Percentiles rank a stretch among this genome's conserved stretches.
These are phyloP conservation scores for Ananas comosus DNA, from an alignment of 176 grass and related monocot genomes.

Conservation along the genomic window DNA sequence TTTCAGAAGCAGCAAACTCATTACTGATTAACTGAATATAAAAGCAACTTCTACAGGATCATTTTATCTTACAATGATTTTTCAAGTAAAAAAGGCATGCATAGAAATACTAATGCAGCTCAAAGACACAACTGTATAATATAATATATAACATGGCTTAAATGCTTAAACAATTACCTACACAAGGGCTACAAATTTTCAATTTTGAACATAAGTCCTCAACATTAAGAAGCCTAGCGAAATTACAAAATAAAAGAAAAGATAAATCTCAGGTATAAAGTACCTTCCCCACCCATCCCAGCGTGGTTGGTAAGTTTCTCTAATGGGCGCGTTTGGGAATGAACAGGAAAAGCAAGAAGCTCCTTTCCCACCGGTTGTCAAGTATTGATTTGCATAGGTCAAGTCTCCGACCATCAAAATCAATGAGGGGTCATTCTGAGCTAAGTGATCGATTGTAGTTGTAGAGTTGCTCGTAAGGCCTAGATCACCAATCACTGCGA, in stretches of 20 bases:
- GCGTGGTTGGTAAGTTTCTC: conserved; percentile 75
- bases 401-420: conserved; percentile 81
- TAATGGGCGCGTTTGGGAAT: conserved; percentile 61
- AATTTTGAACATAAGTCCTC: neutral
- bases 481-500: conserved; percentile 75
- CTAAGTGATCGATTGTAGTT: conserved; percentile 66
- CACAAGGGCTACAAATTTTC: no score
- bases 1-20: no score
- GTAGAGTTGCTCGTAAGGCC: conserved; percentile 89
- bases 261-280: neutral
- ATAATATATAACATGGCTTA: no score
- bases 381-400: conserved; percentile 75
- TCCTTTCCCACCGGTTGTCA: conserved; percentile 63
- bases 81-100: no score
- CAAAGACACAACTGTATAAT: no score
- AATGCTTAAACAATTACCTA: no score
- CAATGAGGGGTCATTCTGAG: conserved; percentile 52
- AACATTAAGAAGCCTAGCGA: neutral
- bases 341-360: conserved; percentile 75
- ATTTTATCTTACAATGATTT: no score
- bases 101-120: no score
- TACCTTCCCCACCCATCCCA: conserved; percentile 93
- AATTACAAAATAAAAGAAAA: neutral
- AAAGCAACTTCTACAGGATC: no score
- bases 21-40: no score